Evolutionary conservation across 805 yeast species (phyloP).

Genomic region (Wickerhamia fluorescens): DNA sequence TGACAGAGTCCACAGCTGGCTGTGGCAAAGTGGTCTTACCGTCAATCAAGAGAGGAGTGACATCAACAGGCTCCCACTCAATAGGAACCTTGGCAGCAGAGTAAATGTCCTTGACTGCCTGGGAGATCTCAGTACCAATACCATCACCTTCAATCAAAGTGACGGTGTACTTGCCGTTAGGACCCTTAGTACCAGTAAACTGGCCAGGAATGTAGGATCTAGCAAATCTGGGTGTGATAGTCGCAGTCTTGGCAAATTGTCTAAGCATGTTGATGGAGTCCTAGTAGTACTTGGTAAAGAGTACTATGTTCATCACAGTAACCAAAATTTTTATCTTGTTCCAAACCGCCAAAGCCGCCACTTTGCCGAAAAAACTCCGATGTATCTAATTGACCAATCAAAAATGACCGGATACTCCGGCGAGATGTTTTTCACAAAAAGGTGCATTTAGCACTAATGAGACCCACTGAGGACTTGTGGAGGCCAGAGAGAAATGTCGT

Average conservation of each 20-base stretch:
- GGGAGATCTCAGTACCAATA: slow-evolving; percentile 92
- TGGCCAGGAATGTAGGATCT: slow-evolving; percentile 47
- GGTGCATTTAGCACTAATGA: too few relatives aligned
- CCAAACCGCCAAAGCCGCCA: too few relatives aligned
- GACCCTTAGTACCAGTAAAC: slow-evolving; percentile 55
- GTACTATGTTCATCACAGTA: too few relatives aligned
- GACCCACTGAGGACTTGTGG: too few relatives aligned
- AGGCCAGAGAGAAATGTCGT: too few relatives aligned
- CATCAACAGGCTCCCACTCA: slow-evolving; percentile 96
- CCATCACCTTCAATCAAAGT: slow-evolving; percentile 99
- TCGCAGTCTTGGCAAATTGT: slow-evolving; percentile 28
- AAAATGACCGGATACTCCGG: too few relatives aligned
- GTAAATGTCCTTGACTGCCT: slow-evolving; percentile 89
- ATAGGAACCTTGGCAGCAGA: slow-evolving; percentile 93
- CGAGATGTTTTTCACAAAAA: too few relatives aligned
- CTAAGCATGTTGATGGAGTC: slow-evolving; percentile 26
- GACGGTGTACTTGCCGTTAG: slow-evolving; percentile 84
- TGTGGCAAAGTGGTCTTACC: slow-evolving; percentile 93
- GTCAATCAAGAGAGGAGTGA: slow-evolving; percentile 84
- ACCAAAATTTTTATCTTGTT: too few relatives aligned
- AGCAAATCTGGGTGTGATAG: slow-evolving; percentile 25
- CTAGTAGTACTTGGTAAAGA: too few relatives aligned
- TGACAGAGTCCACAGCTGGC: slow-evolving; percentile 86
- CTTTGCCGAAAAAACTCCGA: too few relatives aligned
- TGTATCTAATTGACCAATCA: too few relatives aligned